Evolutionary conservation across 208 protist genomes (phyloP), one percentile per base, ranked within the genome.

Genomic region (Trypanosomatidae sp.): DNA sequence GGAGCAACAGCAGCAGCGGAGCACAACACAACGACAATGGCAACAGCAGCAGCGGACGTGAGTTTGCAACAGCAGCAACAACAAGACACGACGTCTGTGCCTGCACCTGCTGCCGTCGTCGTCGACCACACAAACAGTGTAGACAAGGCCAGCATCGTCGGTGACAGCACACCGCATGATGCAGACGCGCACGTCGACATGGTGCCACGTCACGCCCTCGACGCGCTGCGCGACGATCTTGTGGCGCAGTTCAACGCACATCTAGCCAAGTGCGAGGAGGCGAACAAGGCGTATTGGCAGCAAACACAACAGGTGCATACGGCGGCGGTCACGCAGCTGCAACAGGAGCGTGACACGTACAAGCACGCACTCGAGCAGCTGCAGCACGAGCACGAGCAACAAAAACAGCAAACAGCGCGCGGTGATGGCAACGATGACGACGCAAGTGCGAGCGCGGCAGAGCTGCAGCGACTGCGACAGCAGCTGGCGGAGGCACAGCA

Each of bases 241-340:
- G 52, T 72, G 2, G 39, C 39, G 16, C 50, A 81, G 43, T 81
- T 73, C 39, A 75, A 68, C 51, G 47, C 43, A 3, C 71, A 81
- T 61, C 71, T 81, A 55, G 28, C 49, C 15, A 51, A 62, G 38
- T 71, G 62, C 38, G 68, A 81, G 54, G 6, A 39, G 26, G 54
- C 58, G 3, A 74, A 79, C 37, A 41, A 63, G 48, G 43, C 30
- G 0, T 63, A 67, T 43, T 73, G 66, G 62, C 35, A 26, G 8
- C 27, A 56, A 26, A 43, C 45, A 5, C 38, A 42, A n/a, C 37
- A 25, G 15, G 32, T 58, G 43, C 66, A 79, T 16, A 21, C 48
- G 43, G 27, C 19, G 25, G 58, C 59, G 37, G 16, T 70, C 10
- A 45, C 32, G 2, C 32, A 38, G 5, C 4, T 71, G 18, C 22